phyloP scores from a whole-genome alignment of 805 yeast species.

The Wickerhamomyces xylosicus region DNA sequence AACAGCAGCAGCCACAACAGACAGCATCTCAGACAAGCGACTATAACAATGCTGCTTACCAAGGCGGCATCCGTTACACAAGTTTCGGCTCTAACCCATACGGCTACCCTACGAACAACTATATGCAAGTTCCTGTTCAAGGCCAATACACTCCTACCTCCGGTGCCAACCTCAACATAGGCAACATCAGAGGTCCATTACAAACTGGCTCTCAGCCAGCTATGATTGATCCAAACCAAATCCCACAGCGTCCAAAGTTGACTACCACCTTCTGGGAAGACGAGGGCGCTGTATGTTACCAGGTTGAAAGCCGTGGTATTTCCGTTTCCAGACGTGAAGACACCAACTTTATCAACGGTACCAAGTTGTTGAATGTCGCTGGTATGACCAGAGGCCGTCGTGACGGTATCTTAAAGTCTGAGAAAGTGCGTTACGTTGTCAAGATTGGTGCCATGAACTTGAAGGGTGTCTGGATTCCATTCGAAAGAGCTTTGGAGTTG shows the following conservation, averaged over 20 bases:
- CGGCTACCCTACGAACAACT: slow-evolving; percentile 2
- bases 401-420: slow-evolving; percentile 75
- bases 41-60: slow-evolving; percentile 3
- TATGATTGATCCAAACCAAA: slow-evolving; percentile 17
- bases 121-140: slow-evolving; percentile 1
- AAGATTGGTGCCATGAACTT: slow-evolving; percentile 82
- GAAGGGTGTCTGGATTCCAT: slow-evolving; percentile 88
- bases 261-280: slow-evolving; percentile 91
- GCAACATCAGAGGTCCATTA: slow-evolving; percentile 8
- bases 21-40: slow-evolving; percentile 4
- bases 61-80: slow-evolving; percentile 8
- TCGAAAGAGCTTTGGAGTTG: slow-evolving; percentile 71
- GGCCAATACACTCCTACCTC: slow-evolving; percentile 1
- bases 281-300: slow-evolving; percentile 76
- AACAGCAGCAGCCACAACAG: slow-evolving; percentile 2
- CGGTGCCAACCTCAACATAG: slow-evolving; percentile 9
- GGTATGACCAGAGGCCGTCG: slow-evolving; percentile 83
- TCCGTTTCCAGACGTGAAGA: slow-evolving; percentile 78
- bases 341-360: slow-evolving; percentile 78
- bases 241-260: slow-evolving; percentile 42
- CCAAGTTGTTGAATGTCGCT: slow-evolving; percentile 73
- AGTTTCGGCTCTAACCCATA: slow-evolving; percentile 6
- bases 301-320: slow-evolving; percentile 74
- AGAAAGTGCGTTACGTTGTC: slow-evolving; percentile 68
- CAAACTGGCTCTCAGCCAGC: slow-evolving; percentile 12